Percentiles rank a stretch among this genome's conserved stretches.
phyloP scores from a whole-genome alignment of 768 basidiomycete genomes.

The Chiua virens region DNA sequence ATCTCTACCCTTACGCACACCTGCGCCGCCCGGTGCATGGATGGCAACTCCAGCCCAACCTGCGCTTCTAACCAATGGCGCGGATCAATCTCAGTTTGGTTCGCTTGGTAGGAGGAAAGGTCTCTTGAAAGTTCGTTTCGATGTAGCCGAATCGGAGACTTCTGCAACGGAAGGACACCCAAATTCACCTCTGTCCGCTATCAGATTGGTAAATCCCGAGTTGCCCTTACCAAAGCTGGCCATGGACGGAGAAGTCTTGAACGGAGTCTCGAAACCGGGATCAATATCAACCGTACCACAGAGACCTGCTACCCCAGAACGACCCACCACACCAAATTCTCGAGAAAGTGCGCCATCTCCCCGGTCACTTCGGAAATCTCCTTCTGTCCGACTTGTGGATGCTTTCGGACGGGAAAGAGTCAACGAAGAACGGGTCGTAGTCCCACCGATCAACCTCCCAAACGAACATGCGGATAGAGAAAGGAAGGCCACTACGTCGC shows the following conservation, averaged over 20 bases:
- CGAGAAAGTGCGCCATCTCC: slow-evolving; percentile 27
- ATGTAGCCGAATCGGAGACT: slow-evolving; percentile 41
- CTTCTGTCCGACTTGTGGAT: slow-evolving; percentile 65
- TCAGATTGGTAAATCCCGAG: slow-evolving; percentile 24
- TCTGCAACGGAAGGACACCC: slow-evolving; percentile 30
- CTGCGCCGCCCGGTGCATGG: slow-evolving; percentile 73
- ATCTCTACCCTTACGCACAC: slow-evolving; percentile 53
- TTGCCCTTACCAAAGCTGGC: slow-evolving; percentile 8
- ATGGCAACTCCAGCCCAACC: slow-evolving; percentile 50
- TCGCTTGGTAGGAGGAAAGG: slow-evolving; percentile 48
- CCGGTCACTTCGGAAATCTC: slow-evolving; percentile 45
- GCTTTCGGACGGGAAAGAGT: slow-evolving; percentile 59
- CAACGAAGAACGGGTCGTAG: slow-evolving; percentile 10
- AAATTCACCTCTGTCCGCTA: slow-evolving; percentile 28
- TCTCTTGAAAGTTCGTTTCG: slow-evolving; percentile 72
- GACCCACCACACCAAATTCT: slow-evolving; percentile 21
- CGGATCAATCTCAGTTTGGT: slow-evolving; percentile 31
- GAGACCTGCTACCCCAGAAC: slow-evolving; percentile 23
- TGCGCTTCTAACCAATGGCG: slow-evolving; percentile 11
- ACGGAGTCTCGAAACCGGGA: slow-evolving; percentile 1
- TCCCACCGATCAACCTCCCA: not conserved
- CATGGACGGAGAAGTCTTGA: not conserved
- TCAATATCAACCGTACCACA: slow-evolving; percentile 1
- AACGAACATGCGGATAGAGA: slow-evolving; percentile 21
- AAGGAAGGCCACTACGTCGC: slow-evolving; percentile 10